Evolutionary conservation across 2,329 filamentous ascomycete species (phyloP).

Genomic region (Apiospora malaysiana): DNA sequence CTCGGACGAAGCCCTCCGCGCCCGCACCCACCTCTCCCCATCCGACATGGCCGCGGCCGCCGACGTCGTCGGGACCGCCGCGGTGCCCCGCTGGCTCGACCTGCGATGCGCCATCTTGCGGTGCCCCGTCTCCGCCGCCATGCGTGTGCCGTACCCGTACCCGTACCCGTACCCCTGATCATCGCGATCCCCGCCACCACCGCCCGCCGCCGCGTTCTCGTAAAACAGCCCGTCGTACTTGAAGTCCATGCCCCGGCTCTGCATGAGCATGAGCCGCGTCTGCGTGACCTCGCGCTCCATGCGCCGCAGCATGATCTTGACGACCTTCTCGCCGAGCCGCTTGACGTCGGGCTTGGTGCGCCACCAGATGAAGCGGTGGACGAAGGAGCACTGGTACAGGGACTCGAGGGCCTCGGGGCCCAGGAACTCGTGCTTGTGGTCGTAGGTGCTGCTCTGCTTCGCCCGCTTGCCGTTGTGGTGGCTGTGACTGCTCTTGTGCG

Average conservation of each 20-base stretch:
- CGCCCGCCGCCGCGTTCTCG: not conserved
- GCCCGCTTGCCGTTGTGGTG: not conserved
- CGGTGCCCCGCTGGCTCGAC: not conserved
- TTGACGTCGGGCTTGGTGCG: conserved; percentile 28
- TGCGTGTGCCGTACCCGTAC: not conserved
- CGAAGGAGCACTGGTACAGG: conserved; percentile 28
- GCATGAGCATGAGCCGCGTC: conserved; percentile 29
- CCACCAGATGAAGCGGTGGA: conserved; percentile 31
- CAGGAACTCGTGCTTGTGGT: conserved; percentile 13
- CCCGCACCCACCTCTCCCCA: not conserved
- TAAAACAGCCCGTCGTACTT: conserved; percentile 17
- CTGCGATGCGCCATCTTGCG: conserved; percentile 4
- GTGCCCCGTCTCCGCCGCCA: not conserved
- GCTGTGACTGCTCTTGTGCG: not conserved
- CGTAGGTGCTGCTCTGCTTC: not conserved
- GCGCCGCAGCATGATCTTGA: conserved; percentile 28
- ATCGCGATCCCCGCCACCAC: too few species aligned
- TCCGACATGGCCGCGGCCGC: not conserved
- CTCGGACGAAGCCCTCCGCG: not conserved
- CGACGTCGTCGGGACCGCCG: not conserved
- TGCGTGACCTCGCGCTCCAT: conserved; percentile 30
- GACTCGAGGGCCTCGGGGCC: conserved; percentile 25
- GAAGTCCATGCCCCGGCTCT: conserved; percentile 24
- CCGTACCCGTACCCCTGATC: too few species aligned
- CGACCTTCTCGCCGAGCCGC: conserved; percentile 28